Conservation (phyloP, 2,329 filamentous ascomycete species). For the Cercospora zeina region DNA sequence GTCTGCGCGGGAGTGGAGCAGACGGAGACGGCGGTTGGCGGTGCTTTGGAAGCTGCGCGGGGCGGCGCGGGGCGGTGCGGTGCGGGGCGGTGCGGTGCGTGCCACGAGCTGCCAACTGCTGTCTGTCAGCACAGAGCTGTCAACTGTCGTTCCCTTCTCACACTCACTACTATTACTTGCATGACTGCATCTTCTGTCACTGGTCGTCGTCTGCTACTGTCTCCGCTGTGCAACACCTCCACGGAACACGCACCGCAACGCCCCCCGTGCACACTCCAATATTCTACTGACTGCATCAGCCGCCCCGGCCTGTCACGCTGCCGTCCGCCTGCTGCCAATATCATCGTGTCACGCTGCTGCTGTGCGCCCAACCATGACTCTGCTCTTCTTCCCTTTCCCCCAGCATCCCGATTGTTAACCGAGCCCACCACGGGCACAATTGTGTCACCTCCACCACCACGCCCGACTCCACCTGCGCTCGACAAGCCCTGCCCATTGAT, state of each 20-base stretch:
- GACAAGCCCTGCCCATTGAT: slow-evolving; percentile 18
- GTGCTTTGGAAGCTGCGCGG: slow-evolving; percentile 1
- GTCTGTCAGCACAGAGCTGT: slow-evolving; percentile 21
- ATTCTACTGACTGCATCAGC: slow-evolving; percentile 14
- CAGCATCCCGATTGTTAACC: slow-evolving; percentile 30
- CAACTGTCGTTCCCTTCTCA: no score
- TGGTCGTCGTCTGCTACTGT: slow-evolving; percentile 10
- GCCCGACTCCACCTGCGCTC: slow-evolving; percentile 2
- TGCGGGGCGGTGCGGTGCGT: slow-evolving; percentile 5
- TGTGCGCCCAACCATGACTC: slow-evolving; percentile 37
- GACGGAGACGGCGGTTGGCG: background rate
- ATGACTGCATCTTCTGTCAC: slow-evolving; percentile 8
- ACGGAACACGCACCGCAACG: slow-evolving; percentile 17
- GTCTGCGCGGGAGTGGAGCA: slow-evolving; percentile 2
- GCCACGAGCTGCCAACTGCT: background rate
- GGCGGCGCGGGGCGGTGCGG: background rate
- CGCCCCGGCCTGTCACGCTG: slow-evolving; percentile 25
- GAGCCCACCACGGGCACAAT: slow-evolving; percentile 22
- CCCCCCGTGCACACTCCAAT: slow-evolving; percentile 15
- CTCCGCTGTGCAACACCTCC: slow-evolving; percentile 20
- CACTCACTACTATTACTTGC: no score
- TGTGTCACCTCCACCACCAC: slow-evolving; percentile 25
- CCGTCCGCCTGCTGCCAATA: slow-evolving; percentile 30
- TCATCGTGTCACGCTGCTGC: slow-evolving; percentile 37
- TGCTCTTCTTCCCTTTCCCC: slow-evolving; percentile 10